Evolutionary conservation across 2,329 filamentous ascomycete species (phyloP).

Genomic region (Purpureocillium lavendulum): DNA sequence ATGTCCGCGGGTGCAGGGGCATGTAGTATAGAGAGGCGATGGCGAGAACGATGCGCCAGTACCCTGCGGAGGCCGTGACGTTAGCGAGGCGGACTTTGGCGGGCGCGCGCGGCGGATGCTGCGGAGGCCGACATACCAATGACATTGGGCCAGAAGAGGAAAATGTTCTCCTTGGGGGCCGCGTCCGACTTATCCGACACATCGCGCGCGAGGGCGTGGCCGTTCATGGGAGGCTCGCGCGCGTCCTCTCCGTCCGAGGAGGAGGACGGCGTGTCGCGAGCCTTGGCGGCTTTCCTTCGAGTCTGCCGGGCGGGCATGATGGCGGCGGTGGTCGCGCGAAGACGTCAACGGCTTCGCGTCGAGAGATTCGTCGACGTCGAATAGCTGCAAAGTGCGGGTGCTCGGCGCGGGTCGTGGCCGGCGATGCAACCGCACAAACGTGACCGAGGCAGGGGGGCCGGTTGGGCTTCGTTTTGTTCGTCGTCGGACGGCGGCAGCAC

Average conservation of each 20-base stretch:
- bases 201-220: conserved; percentile 30
- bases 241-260: conserved; percentile 19
- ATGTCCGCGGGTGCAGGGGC: conserved; percentile 95
- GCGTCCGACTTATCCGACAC: conserved; percentile 24
- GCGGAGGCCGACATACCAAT: conserved; percentile 50
- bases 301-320: conserved; percentile 20
- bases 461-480: no score
- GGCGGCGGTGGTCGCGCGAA: background rate
- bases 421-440: no score
- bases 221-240: conserved; percentile 27
- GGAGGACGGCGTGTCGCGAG: conserved; percentile 15
- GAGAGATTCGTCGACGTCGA: no score
- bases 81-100: conserved; percentile 7
- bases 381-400: no score
- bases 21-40: conserved; percentile 96
- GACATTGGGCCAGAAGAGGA: conserved; percentile 73
- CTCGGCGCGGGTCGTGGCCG: no score
- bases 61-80: conserved; percentile 42
- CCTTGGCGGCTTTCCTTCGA: conserved; percentile 28
- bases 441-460: no score
- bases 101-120: background rate
- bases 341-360: no score
- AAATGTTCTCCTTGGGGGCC: conserved; percentile 60
- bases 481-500: no score
- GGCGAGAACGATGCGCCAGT: conserved; percentile 70